Evolutionary conservation across 1,284 basidiomycete genomes (phyloP), one percentile per base, ranked within the genome.

Genomic region (Boletus semigastroideus): DNA sequence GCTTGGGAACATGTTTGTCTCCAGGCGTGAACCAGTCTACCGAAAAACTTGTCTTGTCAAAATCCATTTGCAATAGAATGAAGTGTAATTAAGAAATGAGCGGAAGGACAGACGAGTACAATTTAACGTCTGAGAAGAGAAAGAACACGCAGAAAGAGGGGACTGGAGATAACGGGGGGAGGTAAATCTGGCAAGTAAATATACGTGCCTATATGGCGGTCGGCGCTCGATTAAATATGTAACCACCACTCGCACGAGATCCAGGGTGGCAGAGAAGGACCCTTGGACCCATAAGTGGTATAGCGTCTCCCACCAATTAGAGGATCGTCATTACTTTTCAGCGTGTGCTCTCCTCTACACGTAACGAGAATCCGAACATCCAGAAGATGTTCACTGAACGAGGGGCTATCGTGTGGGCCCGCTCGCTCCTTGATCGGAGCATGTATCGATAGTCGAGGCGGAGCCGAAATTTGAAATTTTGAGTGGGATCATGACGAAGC

Each of bases 1-100:
- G 69, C 31, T 65, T 59, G 33, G 57, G 55, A 7, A 48, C 47
- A 38, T 48, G 61, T 42, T 46, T 62, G 48, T 67, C 67, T n/a
- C 65, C 62, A 7, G 65, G 60, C 16, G 60, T 64, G 46, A 57
- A 70, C 56, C 64, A 69, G 42, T 67, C 65, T 11, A 67, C 64
- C 11, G 60, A 65, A 42, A 71, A 64, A n/a, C 56, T 68, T 3
- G 68, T 64, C 52, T 63, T 67, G 55, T 57, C 67, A 51, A 67
- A 68, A 41, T 69, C 68, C 68, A 67, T 67, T 38, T 42, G 41
- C 40, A 46, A 52, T 39, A 46, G 46, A 46, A 41, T 17, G 28
- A 31, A 39, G 31, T 25, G 27, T 6, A 25, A 30, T 44, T 49
- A 36, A 36, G 34, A 46, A 42, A 62, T n/a, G 57, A 57, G 40